Evolutionary conservation across 768 basidiomycete genomes (phyloP), one percentile per base, ranked within the genome.

Genomic region (Saitozyma sp.): DNA sequence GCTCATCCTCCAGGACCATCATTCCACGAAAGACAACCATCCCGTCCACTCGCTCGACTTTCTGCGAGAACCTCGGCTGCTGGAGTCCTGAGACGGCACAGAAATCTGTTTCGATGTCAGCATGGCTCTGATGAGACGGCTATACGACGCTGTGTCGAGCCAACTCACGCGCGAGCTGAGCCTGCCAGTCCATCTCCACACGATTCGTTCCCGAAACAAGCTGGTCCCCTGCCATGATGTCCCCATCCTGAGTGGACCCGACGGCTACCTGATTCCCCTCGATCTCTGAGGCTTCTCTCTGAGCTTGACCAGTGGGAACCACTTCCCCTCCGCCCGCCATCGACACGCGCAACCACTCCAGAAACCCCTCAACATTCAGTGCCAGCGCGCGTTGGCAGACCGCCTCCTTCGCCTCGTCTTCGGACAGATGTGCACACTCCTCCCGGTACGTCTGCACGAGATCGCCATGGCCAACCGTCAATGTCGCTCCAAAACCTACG

Each of bases 361-460:
- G 46, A 43, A 55, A 68, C 6, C 59, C 66, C 46, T 61, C 20
- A 0, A 63, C 61, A 49, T 64, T 64, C 39, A 64, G 57, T 5
- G 61, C 63, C 8, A 68, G 40, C 8, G 66, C 66, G 39, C 51
- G 49, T 9, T 56, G 45, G 39, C 66, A 68, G 14, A 68, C 63
- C 2, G 59, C 59, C 20, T 68, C 43, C 42, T 55, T 56, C 29
- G 62, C 63, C 11, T 60, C 54, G 14, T 61, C 59, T 6, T 37
- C 51, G 16, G 50, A 41, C 9, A 45, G 14, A 19, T 64, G 53
- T 2, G 45, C 19, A 14, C 54, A 55, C 7, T 45, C 54, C 55
- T 57, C 60, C 37, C 48, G 29, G 39, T 68, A 68, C 9, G 39
- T 43, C 50, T 56, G 55, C 20, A 40, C 6, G 37, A 52, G 14